Percentiles rank a stretch among this genome's conserved stretches.
Conservation (phyloP, 1,284 basidiomycete species). For the Fomitiporia mediterranea region DNA sequence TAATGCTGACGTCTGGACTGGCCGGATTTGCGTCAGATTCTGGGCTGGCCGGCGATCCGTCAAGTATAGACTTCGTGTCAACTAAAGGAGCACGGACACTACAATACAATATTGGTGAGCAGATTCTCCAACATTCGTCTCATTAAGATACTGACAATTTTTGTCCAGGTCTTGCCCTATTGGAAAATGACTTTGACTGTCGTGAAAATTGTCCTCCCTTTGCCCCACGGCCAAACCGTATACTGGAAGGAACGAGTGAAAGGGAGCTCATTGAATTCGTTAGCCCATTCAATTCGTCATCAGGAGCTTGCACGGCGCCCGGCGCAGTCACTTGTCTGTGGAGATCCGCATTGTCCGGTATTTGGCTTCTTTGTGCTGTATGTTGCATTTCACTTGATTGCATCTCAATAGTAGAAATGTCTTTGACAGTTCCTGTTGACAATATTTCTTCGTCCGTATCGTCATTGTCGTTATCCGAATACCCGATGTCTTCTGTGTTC, state of each 20-base stretch:
- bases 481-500: constrained; percentile 27
- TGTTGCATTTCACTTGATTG: not conserved
- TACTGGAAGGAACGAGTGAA: constrained; percentile 60
- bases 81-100: no score
- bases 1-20: constrained; percentile 14
- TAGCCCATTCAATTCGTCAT: constrained; percentile 41
- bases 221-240: constrained; percentile 67
- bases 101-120: no score
- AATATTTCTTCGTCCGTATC: constrained; percentile 27
- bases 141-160: not conserved
- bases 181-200: not conserved
- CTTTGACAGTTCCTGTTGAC: constrained; percentile 17
- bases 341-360: not conserved
- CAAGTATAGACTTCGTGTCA: no score
- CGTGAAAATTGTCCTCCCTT: constrained; percentile 25
- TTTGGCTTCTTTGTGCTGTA: not conserved
- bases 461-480: constrained; percentile 28
- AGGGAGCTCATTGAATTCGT: constrained; percentile 50
- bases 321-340: not conserved
- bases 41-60: not conserved
- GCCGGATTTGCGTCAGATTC: not conserved
- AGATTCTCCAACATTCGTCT: no score
- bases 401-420: not conserved
- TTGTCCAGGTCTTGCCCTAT: not conserved
- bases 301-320: not conserved